Base-by-base conservation (phyloP, 352 stramenopile species). In the Pythium brachiatum region DNA sequence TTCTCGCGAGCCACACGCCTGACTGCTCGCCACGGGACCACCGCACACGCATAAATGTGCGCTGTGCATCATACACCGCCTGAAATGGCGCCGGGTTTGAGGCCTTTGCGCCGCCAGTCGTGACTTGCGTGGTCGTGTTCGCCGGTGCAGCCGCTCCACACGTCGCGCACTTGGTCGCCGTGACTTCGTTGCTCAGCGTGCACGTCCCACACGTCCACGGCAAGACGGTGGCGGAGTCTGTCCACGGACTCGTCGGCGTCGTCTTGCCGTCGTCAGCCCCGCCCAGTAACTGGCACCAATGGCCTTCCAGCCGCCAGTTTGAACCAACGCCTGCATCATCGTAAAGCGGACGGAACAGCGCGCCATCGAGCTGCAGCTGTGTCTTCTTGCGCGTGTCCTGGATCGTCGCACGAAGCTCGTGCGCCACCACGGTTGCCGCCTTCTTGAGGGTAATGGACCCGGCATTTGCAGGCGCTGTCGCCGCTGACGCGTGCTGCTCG, bases 1-100 rank as follows among this genome's bases (percentile, higher is more conserved):
- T 69, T 20, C 67, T 73, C 3, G 87, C 87, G 18, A 95, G 59
- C 87, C 87, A 95, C 3, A 91, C 79, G 29, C 87, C 87, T 36
- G 87, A 77, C 50, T 94, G 80, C 38, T 95, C 87, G 0, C 87
- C 87, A 25, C 87, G 81, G 21, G 83, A 92, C 87, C 87, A 95
- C 32, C 66, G 77, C 44, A 95, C 68, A 11, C 83, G 73, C 83
- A 94, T 89, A 62, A 95, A 92, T 2, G 74, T 83, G 80, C 69
- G 39, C 62, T 82, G 46, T 13, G 71, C 62, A 50, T 84, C 71
- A 27, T 92, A 86, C 4, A 76, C 66, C 2, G 81, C 86, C 27
- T 69, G 69, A 38, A 94, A 92, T 12, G 86, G 86, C 12, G 86
- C 86, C 2, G 86, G 86, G 27, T 94, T 95, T 44, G 68, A 91